Evolutionary conservation across 768 basidiomycete genomes (phyloP).

Genomic region (Sistotremastrum niveocremeum): DNA sequence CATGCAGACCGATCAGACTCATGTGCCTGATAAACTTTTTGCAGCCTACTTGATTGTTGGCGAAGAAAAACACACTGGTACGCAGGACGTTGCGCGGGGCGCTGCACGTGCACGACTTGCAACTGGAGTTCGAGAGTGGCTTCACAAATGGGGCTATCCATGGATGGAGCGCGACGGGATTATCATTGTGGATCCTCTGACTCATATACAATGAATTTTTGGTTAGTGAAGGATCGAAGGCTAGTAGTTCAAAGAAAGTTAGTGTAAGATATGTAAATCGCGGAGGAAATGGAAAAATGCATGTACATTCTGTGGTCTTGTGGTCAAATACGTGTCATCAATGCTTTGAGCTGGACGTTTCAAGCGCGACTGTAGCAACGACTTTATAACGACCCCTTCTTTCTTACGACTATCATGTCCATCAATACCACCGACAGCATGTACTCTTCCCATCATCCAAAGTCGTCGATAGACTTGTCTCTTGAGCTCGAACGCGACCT

Average conservation of each 20-base stretch:
- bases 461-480: constrained; percentile 47
- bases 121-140: constrained; percentile 78
- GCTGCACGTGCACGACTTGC: constrained; percentile 75
- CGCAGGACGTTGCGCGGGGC: constrained; percentile 72
- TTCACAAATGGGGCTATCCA: constrained; percentile 91
- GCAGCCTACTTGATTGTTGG: constrained; percentile 83
- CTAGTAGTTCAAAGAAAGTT: too few relatives aligned
- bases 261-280: too few relatives aligned
- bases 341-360: too few relatives aligned
- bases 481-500: constrained; percentile 72
- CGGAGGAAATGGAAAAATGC: too few relatives aligned
- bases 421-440: too few relatives aligned
- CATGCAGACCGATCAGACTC: not conserved
- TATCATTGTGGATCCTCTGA: constrained; percentile 77
- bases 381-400: too few relatives aligned
- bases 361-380: too few relatives aligned
- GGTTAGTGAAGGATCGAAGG: not conserved
- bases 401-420: too few relatives aligned
- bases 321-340: too few relatives aligned
- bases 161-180: constrained; percentile 90
- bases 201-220: constrained; percentile 30
- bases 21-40: constrained; percentile 5
- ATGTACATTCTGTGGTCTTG: too few relatives aligned
- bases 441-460: constrained; percentile 3
- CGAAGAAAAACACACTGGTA: constrained; percentile 91